Conservation (phyloP, 202 grass and related monocot species). For the Zizania palustris region DNA sequence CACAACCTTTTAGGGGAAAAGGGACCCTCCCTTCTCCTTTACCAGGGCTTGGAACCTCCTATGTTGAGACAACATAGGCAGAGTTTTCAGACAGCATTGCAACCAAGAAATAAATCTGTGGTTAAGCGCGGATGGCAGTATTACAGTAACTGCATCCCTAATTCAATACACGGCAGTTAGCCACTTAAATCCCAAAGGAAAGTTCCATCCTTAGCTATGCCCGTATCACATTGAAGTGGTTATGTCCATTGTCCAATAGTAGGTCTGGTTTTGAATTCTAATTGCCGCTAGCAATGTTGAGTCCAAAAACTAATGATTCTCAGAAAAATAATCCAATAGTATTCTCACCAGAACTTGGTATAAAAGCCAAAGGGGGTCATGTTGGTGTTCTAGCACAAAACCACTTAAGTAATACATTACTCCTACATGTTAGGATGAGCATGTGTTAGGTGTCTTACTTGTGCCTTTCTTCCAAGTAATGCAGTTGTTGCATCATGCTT, state of each 20-base stretch:
- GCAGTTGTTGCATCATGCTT: slow-evolving; percentile 68
- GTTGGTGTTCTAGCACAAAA: neutral
- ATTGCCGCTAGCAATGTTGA: neutral
- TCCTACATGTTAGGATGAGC: neutral
- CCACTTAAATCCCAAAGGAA: neutral
- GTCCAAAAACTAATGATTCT: neutral
- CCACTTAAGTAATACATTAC: neutral
- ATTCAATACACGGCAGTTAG: neutral
- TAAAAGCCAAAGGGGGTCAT: neutral
- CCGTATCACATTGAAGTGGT: slow-evolving; percentile 2
- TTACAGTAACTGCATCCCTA: neutral
- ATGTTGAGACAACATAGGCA: no score
- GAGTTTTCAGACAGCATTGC: neutral
- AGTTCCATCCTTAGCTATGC: neutral
- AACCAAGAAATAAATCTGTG: neutral
- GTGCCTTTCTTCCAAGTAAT: slow-evolving; percentile 61
- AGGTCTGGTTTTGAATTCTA: neutral
- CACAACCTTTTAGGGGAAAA: no score
- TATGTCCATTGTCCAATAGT: neutral
- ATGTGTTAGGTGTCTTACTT: slow-evolving; percentile 50
- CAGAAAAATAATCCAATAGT: neutral
- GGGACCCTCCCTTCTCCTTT: no score
- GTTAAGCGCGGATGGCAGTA: neutral
- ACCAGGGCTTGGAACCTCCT: no score
- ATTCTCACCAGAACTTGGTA: neutral